A percentile compares a stretch with the other conserved stretches of the same genome.
These are phyloP conservation scores for Dendrobium nobile DNA, from an alignment of 106 monocot species.

Conservation along the genomic window DNA sequence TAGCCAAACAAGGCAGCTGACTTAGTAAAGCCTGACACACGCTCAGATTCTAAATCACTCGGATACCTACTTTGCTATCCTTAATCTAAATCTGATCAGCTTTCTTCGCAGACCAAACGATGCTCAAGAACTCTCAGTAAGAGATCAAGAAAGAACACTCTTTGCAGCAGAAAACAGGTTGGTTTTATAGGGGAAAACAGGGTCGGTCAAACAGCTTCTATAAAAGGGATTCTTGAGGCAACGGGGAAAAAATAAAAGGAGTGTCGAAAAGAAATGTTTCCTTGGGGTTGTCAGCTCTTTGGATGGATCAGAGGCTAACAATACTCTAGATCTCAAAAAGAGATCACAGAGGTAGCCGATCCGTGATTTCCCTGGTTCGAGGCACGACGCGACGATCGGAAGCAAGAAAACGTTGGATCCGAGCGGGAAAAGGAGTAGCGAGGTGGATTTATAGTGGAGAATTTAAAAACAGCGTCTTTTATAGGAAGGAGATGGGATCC, in stretches of 20 bases:
- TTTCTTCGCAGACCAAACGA: neutral
- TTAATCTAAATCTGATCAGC: neutral
- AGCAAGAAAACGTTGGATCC: slow-evolving; percentile 1
- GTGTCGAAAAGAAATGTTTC: neutral
- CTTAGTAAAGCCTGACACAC: neutral
- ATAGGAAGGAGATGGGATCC: slow-evolving; percentile 5
- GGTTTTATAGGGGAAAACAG: neutral
- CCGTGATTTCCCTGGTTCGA: neutral
- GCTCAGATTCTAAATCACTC: neutral
- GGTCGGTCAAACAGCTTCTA: neutral
- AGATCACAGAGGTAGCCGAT: neutral
- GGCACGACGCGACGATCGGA: neutral
- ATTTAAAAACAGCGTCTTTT: slow-evolving; percentile 8
- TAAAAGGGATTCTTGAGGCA: neutral
- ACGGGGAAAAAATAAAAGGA: neutral
- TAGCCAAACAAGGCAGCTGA: neutral
- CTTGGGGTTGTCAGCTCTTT: neutral
- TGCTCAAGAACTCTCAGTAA: neutral
- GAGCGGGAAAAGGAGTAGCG: slow-evolving; percentile 3
- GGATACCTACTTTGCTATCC: neutral
- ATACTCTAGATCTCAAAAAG: neutral
- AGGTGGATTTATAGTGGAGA: neutral
- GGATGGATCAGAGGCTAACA: neutral
- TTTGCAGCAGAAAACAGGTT: neutral
- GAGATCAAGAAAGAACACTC: neutral